Base-by-base conservation (phyloP, 2,329 filamentous ascomycete species). In the Ophiostoma sp. region DNA sequence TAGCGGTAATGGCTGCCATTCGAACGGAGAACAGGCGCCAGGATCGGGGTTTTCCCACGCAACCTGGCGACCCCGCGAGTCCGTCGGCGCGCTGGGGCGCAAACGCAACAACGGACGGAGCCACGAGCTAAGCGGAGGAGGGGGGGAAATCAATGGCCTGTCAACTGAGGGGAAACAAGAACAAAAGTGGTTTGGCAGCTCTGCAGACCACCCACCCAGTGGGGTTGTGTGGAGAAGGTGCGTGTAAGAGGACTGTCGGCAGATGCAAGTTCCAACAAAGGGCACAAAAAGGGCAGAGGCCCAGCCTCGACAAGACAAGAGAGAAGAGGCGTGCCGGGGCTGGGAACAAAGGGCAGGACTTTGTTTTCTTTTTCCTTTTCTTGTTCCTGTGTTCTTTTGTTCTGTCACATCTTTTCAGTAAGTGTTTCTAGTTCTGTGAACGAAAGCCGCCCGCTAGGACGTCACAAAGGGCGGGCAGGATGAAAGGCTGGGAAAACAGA, bases 221-320 rank as follows among this genome's bases (percentile, higher is more conserved):
- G 70, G 69, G 70, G 70, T 71, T 15, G 70, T 15, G 73, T 74
- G 73, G 73, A 72, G 73, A 72, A 69, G 59, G 71, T 33, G 70
- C 42, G 70, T 71, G 28, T 61, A 55, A 61, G 22, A 57, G 70
- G 42, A 45, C 59, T 25, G 39, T 76, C 75, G 75, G 75, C 75
- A 76, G 75, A 76, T 76, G 75, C 45, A 36, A 70, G 52, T 61
- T 64, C 75, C 75, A 76, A 74, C 74, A 19, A 70, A 66, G 64
- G 42, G 15, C 55, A 68, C 39, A 17, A 55, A 50, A 73, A 72
- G 22, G 25, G 17, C 12, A 59, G 55, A 59, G 12, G 28, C 55
- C 55, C 28, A 59, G 55, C 55, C 28, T 59, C 28, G 61, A 39
- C 22, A 42, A 55, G 50, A n/a, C n/a, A n/a, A 52, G 50, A 52